Evolutionary conservation across 805 yeast species (phyloP).

Genomic region (Teunomyces atbi): DNA sequence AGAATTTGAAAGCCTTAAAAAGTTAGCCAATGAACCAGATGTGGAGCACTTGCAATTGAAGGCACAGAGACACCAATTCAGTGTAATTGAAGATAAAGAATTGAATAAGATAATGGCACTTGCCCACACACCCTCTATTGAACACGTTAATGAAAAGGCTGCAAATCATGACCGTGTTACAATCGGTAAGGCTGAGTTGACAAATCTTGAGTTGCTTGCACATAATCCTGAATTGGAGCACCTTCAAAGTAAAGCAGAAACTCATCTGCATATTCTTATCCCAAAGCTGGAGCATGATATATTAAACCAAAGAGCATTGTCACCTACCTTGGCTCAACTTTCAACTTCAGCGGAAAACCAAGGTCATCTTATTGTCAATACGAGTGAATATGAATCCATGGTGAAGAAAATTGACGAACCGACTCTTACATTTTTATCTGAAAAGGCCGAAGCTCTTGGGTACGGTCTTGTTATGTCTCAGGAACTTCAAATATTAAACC

Average conservation of each 20-base stretch:
- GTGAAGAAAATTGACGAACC: background rate
- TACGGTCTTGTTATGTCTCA: slow-evolving; percentile 7
- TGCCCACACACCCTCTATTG: slow-evolving; percentile 16
- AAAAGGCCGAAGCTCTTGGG: slow-evolving; percentile 14
- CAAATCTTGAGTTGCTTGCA: slow-evolving; percentile 16
- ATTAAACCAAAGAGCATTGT: slow-evolving; percentile 10
- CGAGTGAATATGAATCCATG: slow-evolving; percentile 1
- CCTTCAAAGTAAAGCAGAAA: slow-evolving; percentile 8
- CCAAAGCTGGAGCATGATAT: slow-evolving; percentile 3
- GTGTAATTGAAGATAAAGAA: slow-evolving; percentile 6
- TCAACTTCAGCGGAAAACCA: slow-evolving; percentile 11
- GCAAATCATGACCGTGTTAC: slow-evolving; percentile 13
- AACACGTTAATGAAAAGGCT: slow-evolving; percentile 15
- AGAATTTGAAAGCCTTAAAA: slow-evolving; percentile 9
- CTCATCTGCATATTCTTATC: slow-evolving; percentile 7
- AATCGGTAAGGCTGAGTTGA: slow-evolving; percentile 13
- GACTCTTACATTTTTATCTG: slow-evolving; percentile 7
- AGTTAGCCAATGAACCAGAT: slow-evolving; percentile 20
- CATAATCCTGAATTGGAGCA: slow-evolving; percentile 13
- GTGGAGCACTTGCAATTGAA: slow-evolving; percentile 14
- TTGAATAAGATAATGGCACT: slow-evolving; percentile 10
- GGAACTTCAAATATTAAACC: slow-evolving; percentile 7
- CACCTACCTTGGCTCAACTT: slow-evolving; percentile 20
- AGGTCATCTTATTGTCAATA: slow-evolving; percentile 7
- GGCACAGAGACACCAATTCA: slow-evolving; percentile 9